Percentiles rank a stretch among this genome's conserved stretches.
Evolutionary conservation across 2,329 filamentous ascomycete species (phyloP).

Genomic region (Penicillium sp.): DNA sequence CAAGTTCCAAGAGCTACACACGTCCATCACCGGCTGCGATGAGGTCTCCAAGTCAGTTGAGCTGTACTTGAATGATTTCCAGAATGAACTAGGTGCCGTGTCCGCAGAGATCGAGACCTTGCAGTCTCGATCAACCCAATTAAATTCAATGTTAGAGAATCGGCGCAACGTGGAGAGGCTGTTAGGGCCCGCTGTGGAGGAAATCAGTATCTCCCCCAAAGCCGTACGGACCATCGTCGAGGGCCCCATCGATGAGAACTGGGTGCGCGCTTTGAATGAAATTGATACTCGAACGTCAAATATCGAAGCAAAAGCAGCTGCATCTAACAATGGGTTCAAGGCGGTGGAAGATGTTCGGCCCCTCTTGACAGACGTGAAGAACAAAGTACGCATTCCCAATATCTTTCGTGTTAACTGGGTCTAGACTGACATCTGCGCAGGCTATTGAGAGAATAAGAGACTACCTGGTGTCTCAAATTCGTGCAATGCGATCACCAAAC

Average conservation of each 20-base stretch:
- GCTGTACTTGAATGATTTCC: slow-evolving; percentile 86
- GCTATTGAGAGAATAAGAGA: slow-evolving; percentile 94
- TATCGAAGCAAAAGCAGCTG: slow-evolving; percentile 67
- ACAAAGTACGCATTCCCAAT: slow-evolving; percentile 60
- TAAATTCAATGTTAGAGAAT: slow-evolving; percentile 86
- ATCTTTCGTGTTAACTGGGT: neutral
- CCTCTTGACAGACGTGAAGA: slow-evolving; percentile 77
- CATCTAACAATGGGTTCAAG: slow-evolving; percentile 65
- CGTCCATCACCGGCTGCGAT: slow-evolving; percentile 85
- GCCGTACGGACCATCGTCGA: slow-evolving; percentile 84
- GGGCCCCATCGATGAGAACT: slow-evolving; percentile 84
- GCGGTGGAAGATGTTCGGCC: slow-evolving; percentile 82
- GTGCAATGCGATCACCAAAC: slow-evolving; percentile 87
- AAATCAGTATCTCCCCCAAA: slow-evolving; percentile 82
- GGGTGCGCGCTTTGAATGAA: slow-evolving; percentile 80
- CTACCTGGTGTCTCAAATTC: slow-evolving; percentile 91
- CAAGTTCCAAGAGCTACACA: slow-evolving; percentile 87
- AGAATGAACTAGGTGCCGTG: slow-evolving; percentile 86
- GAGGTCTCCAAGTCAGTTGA: slow-evolving; percentile 92
- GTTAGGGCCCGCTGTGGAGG: slow-evolving; percentile 84
- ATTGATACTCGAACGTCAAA: slow-evolving; percentile 75
- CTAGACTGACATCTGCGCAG: slow-evolving; percentile 40
- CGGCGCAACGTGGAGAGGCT: slow-evolving; percentile 85
- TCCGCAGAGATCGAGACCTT: slow-evolving; percentile 94
- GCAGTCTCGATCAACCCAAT: slow-evolving; percentile 77